Base-by-base conservation (phyloP, 2,329 filamentous ascomycete species). In the Furcasterigmium furcatum region DNA sequence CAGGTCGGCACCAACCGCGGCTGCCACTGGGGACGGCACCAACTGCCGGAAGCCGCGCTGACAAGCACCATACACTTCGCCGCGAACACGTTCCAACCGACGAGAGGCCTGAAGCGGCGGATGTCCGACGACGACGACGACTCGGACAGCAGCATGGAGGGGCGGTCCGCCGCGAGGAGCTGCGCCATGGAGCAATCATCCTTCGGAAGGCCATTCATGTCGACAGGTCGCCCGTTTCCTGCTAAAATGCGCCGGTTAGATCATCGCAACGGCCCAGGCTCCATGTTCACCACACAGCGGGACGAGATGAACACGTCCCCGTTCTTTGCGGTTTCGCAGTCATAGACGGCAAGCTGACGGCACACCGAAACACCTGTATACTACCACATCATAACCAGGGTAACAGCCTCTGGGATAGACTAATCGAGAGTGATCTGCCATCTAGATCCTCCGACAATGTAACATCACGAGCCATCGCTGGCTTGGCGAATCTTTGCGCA, bases 21-120 rank as follows among this genome's bases (percentile, higher is more conserved):
- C 27, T 42, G 40, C 29, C 29, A 42, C 40, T 42, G 40, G 40
- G 40, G 40, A 27, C 40, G 40, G 8, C 40, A 42, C 19, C 40
- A 42, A 19, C 40, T 42, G 8, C 40, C 24, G 16, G 24, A 42
- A 19, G 8, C 27, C 13, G 22, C 22, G 5, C 12, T 24, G n/a
- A 22, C 8, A 10, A 25, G 40, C 40, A 19, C 30, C 9, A 27
- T 27, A 10, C n/a, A 14, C 19, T 25, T 25, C 27, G 40, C 27
- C 16, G 16, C 34, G 18, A 22, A 22, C 29, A 20, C 29, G 3
- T 22, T 32, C 12, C 19, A 20, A 20, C 10, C 27, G 19, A 20
- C 18, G 16, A 12, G 19, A 10, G 25, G 27, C 5, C 29, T 42
- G 18, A 42, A 42, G 40, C 32, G 40, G 29, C 27, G 40, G 19